phyloP scores from a whole-genome alignment of 1,139 yeast species.

The Diutina neorugosa region DNA sequence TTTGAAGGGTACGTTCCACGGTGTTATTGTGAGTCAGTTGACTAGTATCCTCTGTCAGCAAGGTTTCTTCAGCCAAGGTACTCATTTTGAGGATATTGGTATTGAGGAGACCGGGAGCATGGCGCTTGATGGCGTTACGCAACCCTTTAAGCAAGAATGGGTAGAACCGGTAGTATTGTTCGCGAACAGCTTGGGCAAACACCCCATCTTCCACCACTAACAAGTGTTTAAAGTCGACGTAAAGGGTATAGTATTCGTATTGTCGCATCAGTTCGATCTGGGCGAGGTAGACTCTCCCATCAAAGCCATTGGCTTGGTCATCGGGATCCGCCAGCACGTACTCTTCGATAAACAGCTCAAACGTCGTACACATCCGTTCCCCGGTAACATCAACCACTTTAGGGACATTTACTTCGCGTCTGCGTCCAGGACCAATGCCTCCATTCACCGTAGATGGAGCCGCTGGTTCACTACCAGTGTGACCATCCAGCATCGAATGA shows the following conservation, averaged over 20 bases:
- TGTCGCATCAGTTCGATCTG: slow-evolving; percentile 75
- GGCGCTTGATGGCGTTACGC: slow-evolving; percentile 55
- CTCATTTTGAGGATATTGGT: slow-evolving; percentile 25
- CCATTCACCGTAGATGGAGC: neutral
- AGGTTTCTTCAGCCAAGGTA: slow-evolving; percentile 11
- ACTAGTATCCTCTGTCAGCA: slow-evolving; percentile 14
- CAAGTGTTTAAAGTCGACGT: slow-evolving; percentile 76
- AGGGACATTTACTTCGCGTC: slow-evolving; percentile 58
- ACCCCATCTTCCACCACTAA: slow-evolving; percentile 73
- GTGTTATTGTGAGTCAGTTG: slow-evolving; percentile 14
- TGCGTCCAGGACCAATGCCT: slow-evolving; percentile 7
- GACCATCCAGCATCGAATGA: neutral
- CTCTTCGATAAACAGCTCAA: slow-evolving; percentile 72
- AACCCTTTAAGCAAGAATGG: slow-evolving; percentile 77
- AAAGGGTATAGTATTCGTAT: slow-evolving; percentile 67
- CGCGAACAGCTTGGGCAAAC: slow-evolving; percentile 78
- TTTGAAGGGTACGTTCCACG: slow-evolving; percentile 71
- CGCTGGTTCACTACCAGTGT: neutral
- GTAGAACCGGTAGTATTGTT: slow-evolving; percentile 83
- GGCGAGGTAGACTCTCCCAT: slow-evolving; percentile 56
- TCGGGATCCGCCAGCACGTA: slow-evolving; percentile 30
- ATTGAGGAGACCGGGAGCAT: slow-evolving; percentile 64
- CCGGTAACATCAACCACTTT: slow-evolving; percentile 88
- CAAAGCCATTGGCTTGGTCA: slow-evolving; percentile 23
- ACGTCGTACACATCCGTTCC: slow-evolving; percentile 84